Percentiles rank a stretch among this genome's conserved stretches.
Evolutionary conservation across 306 rosid species (phyloP).

Genomic region (Ormosia emarginata): DNA sequence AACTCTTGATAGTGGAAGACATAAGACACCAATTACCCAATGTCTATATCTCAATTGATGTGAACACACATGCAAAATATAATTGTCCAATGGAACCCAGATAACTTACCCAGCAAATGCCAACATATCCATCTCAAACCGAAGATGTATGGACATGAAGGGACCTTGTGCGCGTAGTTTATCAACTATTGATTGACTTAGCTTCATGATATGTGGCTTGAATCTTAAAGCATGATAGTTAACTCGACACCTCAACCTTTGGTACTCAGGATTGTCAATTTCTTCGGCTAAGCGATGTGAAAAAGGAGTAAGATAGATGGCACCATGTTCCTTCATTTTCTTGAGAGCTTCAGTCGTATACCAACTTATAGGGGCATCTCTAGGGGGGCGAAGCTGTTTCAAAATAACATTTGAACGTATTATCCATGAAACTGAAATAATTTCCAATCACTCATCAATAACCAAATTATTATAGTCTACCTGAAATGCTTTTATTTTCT

Average conservation of each 20-base stretch:
- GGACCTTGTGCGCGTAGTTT: conserved; percentile 89
- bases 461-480: conserved; percentile 31
- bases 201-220: conserved; percentile 83
- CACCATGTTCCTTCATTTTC: conserved; percentile 92
- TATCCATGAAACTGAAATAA: conserved; percentile 18
- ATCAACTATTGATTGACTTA: conserved; percentile 89
- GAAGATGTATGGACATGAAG: conserved; percentile 96
- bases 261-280: conserved; percentile 87
- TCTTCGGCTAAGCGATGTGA: conserved; percentile 99
- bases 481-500: conserved; percentile 92
- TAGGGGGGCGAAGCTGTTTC: conserved; percentile 78
- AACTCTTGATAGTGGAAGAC: not conserved
- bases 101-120: conserved; percentile 93
- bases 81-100: conserved; percentile 4
- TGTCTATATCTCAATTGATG: not conserved
- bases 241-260: conserved; percentile 93
- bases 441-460: conserved; percentile 9
- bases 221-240: conserved; percentile 93
- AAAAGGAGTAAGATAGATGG: conserved; percentile 92
- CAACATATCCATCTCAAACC: conserved; percentile 99
- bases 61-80: not conserved
- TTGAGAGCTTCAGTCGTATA: conserved; percentile 72
- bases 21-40: not conserved
- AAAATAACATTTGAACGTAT: conserved; percentile 24
- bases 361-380: conserved; percentile 94